Evolutionary conservation across 352 stramenopile genomes (phyloP).

Genomic region (Saprolegnia parasitica): DNA sequence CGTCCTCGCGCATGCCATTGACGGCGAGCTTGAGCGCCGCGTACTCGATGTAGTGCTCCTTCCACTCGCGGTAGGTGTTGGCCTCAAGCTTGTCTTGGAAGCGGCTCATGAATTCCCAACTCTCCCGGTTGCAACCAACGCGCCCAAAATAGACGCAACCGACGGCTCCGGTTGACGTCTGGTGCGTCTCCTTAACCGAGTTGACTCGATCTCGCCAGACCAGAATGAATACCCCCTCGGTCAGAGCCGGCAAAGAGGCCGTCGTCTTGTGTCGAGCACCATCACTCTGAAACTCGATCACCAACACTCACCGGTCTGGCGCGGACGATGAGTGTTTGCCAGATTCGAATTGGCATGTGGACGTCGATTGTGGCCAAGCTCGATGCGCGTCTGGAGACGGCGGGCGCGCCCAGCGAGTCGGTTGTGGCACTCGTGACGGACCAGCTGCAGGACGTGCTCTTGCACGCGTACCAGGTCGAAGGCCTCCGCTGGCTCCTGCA

Average conservation of each 20-base stretch:
- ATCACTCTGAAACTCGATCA: not conserved
- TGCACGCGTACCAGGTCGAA: slow-evolving; percentile 68
- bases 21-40: slow-evolving; percentile 80
- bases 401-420: not conserved
- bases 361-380: not conserved
- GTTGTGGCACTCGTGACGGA: not conserved
- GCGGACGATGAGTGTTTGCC: too few relatives aligned
- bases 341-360: slow-evolving; percentile 1
- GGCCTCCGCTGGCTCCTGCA: slow-evolving; percentile 60
- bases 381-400: not conserved
- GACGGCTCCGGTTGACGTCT: too few relatives aligned
- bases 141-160: too few relatives aligned
- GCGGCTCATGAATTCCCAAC: slow-evolving; percentile 35
- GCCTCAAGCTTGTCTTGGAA: slow-evolving; percentile 45
- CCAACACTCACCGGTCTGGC: not conserved
- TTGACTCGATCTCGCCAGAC: too few relatives aligned
- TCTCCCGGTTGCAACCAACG: too few relatives aligned
- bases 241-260: too few relatives aligned
- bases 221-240: too few relatives aligned
- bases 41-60: slow-evolving; percentile 87
- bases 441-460: slow-evolving; percentile 45
- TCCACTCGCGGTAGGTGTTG: slow-evolving; percentile 86
- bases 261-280: too few relatives aligned
- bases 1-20: slow-evolving; percentile 36
- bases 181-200: too few relatives aligned